A percentile compares a stretch with the other conserved stretches of the same genome.
Evolutionary conservation across 2,329 filamentous ascomycete species (phyloP).

Genomic region (Orbilia quercus): DNA sequence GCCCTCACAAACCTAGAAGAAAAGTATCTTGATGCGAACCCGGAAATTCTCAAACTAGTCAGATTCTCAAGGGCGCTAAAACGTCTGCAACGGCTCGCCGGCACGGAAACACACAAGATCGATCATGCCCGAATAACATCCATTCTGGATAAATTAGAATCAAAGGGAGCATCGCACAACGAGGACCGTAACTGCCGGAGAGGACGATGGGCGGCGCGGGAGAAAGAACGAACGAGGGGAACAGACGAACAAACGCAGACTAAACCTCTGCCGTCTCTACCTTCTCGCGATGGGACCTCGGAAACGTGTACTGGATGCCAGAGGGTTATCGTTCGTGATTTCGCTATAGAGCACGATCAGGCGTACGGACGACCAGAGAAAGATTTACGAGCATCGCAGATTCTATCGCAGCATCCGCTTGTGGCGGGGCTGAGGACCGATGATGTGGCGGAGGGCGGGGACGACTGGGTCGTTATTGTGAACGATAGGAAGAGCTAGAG

Average conservation of each 20-base stretch:
- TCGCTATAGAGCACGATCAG: slow-evolving; percentile 26
- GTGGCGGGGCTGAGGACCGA: slow-evolving; percentile 32
- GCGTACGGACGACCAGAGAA: slow-evolving; percentile 13
- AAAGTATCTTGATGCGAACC: slow-evolving; percentile 32
- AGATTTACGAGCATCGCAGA: slow-evolving; percentile 45
- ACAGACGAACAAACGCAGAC: background rate
- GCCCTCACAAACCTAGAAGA: slow-evolving; percentile 48
- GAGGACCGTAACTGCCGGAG: background rate
- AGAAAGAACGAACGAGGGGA: slow-evolving; percentile 7
- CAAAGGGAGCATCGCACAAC: slow-evolving; percentile 10
- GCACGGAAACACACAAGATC: slow-evolving; percentile 34
- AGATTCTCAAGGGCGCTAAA: slow-evolving; percentile 37
- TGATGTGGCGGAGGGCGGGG: slow-evolving; percentile 31
- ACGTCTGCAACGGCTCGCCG: slow-evolving; percentile 23
- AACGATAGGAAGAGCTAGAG: slow-evolving; percentile 14
- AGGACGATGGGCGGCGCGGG: slow-evolving; percentile 4
- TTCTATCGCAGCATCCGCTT: slow-evolving; percentile 34
- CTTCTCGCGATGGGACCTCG: no score
- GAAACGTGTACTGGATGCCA: slow-evolving; percentile 7
- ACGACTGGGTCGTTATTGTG: slow-evolving; percentile 43
- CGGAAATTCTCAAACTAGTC: slow-evolving; percentile 28
- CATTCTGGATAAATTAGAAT: slow-evolving; percentile 25
- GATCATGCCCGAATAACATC: slow-evolving; percentile 27
- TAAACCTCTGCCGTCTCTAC: no score
- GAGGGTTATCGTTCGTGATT: slow-evolving; percentile 37